A percentile compares a stretch with the other conserved stretches of the same genome.
Evolutionary conservation across 805 yeast species (phyloP).

Genomic region (Sugiyamaella smithiae): DNA sequence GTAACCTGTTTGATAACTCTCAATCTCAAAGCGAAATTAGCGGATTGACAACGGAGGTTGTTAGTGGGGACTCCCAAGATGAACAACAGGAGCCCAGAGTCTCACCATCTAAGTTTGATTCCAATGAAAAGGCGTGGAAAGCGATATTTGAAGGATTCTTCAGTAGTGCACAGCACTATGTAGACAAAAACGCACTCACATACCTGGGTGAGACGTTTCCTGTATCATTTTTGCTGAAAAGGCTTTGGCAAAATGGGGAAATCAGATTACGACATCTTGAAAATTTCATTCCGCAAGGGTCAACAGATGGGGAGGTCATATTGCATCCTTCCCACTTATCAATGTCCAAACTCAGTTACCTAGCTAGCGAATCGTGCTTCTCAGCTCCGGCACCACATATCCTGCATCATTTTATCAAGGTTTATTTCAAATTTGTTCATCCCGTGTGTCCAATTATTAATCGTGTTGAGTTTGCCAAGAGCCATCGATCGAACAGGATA

Average conservation of each 20-base stretch:
- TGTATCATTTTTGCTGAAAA: conserved; percentile 1
- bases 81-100: no score
- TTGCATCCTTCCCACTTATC: neutral
- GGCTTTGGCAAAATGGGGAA: neutral
- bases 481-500: neutral
- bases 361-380: neutral
- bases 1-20: neutral
- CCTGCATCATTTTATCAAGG: conserved; percentile 9
- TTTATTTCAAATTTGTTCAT: conserved; percentile 14
- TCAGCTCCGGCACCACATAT: neutral
- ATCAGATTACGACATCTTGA: neutral
- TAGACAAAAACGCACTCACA: conserved; percentile 7
- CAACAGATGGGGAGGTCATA: neutral
- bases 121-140: conserved; percentile 5
- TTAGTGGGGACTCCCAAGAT: no score
- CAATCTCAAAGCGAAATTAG: neutral
- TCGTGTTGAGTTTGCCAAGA: conserved; percentile 14
- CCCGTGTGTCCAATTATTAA: conserved; percentile 19
- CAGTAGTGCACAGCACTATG: neutral
- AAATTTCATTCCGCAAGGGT: neutral
- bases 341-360: neutral
- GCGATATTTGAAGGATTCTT: conserved; percentile 6
- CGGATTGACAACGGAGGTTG: no score
- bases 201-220: conserved; percentile 5
- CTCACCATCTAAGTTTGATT: no score